phyloP scores from a whole-genome alignment of 139 green algal species.

The Chlamydomonas sp. region DNA sequence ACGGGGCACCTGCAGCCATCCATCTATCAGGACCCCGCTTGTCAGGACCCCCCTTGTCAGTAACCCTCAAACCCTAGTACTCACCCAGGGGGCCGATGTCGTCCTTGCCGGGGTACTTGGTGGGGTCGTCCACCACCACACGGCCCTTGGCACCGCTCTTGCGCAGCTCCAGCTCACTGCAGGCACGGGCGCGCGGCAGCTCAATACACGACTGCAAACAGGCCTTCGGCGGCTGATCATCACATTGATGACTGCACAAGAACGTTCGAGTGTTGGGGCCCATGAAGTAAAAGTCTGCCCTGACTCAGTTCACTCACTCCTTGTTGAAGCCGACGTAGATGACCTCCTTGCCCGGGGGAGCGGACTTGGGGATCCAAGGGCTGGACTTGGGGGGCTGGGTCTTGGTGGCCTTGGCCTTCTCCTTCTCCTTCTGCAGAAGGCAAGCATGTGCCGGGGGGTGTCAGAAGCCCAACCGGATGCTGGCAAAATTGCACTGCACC shows the following conservation, averaged over 20 bases:
- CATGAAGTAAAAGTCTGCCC: too few relatives aligned
- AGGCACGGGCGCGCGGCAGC: too few relatives aligned
- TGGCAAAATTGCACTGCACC: too few relatives aligned
- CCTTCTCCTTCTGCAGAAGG: conserved; percentile 26
- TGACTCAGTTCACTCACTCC: conserved; percentile 46
- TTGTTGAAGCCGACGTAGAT: conserved; percentile 71
- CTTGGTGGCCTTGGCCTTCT: not conserved
- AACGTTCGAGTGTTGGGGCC: too few relatives aligned
- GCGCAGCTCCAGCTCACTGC: conserved; percentile 38
- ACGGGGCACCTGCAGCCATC: too few relatives aligned
- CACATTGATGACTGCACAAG: too few relatives aligned
- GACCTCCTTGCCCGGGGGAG: conserved; percentile 39
- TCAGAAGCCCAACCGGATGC: too few relatives aligned
- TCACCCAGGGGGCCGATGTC: conserved; percentile 53
- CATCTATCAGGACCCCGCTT: too few relatives aligned
- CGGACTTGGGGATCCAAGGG: not conserved
- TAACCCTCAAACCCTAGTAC: not conserved
- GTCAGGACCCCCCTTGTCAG: too few relatives aligned
- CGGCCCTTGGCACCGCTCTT: conserved; percentile 57
- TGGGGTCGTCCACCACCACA: conserved; percentile 71
- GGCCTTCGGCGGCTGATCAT: too few relatives aligned
- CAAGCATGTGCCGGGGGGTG: too few relatives aligned
- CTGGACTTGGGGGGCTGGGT: conserved; percentile 14
- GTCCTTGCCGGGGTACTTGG: conserved; percentile 78
- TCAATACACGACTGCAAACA: too few relatives aligned